A percentile compares a stretch with the other conserved stretches of the same genome.
These are phyloP conservation scores for Trichoderma arundinaceum DNA, from an alignment of 2,329 filamentous ascomycete species.

Conservation along the genomic window DNA sequence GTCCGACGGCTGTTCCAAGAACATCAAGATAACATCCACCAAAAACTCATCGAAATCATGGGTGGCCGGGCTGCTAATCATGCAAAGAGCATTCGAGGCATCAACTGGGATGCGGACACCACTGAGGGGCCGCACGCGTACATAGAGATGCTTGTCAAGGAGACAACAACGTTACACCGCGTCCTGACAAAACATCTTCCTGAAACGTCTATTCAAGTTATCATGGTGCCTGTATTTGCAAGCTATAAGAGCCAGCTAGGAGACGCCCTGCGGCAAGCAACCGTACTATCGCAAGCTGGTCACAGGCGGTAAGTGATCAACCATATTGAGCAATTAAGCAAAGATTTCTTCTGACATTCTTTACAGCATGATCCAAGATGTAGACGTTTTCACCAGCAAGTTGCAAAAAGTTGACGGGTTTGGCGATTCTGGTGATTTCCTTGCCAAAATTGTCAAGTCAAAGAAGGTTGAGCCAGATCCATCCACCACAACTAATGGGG, in stretches of 20 bases:
- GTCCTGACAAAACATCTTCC: constrained; percentile 83
- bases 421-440: constrained; percentile 71
- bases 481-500: constrained; percentile 32
- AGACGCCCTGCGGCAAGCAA: constrained; percentile 68
- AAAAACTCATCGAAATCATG: constrained; percentile 95
- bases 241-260: constrained; percentile 83
- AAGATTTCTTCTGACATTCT: constrained; percentile 1
- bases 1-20: constrained; percentile 83
- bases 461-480: constrained; percentile 54
- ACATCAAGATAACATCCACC: constrained; percentile 87
- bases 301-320: constrained; percentile 68
- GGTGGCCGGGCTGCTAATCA: constrained; percentile 75
- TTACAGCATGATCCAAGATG: constrained; percentile 74
- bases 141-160: constrained; percentile 86
- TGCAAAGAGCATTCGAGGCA: constrained; percentile 73
- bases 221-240: constrained; percentile 84
- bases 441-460: constrained; percentile 67
- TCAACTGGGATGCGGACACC: constrained; percentile 71
- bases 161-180: constrained; percentile 82
- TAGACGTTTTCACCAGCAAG: constrained; percentile 72
- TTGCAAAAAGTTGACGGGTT: constrained; percentile 81
- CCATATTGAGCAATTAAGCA: not conserved
- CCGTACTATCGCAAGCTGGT: constrained; percentile 69
- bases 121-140: constrained; percentile 63
- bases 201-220: constrained; percentile 75